These are phyloP conservation scores for Endoconidiophora polonica DNA, from an alignment of 2,329 filamentous ascomycete species.

Conservation along the genomic window DNA sequence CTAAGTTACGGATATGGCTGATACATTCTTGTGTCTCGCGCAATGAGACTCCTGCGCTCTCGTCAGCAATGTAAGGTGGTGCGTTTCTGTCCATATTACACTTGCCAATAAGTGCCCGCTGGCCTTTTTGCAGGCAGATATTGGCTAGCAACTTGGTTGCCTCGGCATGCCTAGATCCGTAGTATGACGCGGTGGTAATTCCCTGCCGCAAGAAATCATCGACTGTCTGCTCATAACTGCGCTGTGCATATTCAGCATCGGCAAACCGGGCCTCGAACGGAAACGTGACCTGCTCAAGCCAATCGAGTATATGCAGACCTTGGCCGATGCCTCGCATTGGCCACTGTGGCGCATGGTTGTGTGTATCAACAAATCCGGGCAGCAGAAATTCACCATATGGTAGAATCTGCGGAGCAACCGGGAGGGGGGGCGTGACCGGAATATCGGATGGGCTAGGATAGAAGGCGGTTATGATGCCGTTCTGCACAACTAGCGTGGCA, in stretches of 20 bases:
- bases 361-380: conserved; percentile 48
- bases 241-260: conserved; percentile 34
- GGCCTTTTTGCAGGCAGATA: conserved; percentile 33
- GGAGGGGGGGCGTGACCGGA: background rate
- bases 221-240: conserved; percentile 35
- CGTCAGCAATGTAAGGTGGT: conserved; percentile 37
- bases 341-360: conserved; percentile 49
- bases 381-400: conserved; percentile 33
- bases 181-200: conserved; percentile 45
- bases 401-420: conserved; percentile 18
- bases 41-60: conserved; percentile 29
- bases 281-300: conserved; percentile 48
- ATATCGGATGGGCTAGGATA: background rate
- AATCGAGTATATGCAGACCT: conserved; percentile 40
- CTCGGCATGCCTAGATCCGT: conserved; percentile 36
- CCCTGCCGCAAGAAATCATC: conserved; percentile 43
- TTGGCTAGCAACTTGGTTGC: conserved; percentile 42
- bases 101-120: conserved; percentile 44
- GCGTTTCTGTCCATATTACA: conserved; percentile 44
- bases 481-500: conserved; percentile 1
- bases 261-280: conserved; percentile 44
- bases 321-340: conserved; percentile 31
- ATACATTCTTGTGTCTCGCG: conserved; percentile 33
- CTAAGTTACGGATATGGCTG: conserved; percentile 26
- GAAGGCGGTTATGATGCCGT: conserved; percentile 4